phyloP scores from a whole-genome alignment of 2,329 filamentous ascomycete species.

The Gaeumannomyces sp. region DNA sequence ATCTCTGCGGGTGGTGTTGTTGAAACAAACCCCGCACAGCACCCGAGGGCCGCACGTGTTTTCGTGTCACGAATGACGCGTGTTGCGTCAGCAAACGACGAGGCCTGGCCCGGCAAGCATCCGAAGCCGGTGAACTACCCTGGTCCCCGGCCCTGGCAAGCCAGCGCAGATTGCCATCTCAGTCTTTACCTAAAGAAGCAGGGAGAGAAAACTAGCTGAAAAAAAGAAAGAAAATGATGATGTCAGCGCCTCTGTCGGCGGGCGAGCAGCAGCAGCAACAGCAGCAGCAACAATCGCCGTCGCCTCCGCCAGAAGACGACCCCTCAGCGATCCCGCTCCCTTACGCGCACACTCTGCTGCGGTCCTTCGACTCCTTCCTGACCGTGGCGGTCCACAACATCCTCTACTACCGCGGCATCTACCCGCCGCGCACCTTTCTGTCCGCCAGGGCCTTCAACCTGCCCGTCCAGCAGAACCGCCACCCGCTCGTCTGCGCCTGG shows the following conservation, averaged over 20 bases:
- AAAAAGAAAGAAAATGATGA: neutral
- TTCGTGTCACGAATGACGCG: neutral
- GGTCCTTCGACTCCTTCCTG: slow-evolving; percentile 72
- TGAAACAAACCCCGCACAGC: neutral
- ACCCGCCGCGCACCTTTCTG: slow-evolving; percentile 72
- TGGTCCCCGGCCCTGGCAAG: no score
- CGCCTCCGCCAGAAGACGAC: neutral
- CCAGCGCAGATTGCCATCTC: neutral
- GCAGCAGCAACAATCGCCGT: neutral
- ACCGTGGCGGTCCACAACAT: slow-evolving; percentile 80
- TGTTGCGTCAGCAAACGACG: neutral
- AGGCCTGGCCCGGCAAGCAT: neutral
- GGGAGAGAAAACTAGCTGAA: no score
- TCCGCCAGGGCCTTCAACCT: slow-evolving; percentile 76
- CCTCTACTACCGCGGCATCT: slow-evolving; percentile 74
- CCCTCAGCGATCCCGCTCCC: slow-evolving; percentile 24
- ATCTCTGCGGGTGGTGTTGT: no score
- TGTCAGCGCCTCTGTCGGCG: neutral
- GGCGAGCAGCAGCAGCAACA: no score
- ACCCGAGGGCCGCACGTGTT: neutral
- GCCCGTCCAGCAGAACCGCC: slow-evolving; percentile 76
- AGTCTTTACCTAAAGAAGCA: neutral
- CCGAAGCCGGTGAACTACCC: neutral
- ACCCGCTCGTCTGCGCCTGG: slow-evolving; percentile 81
- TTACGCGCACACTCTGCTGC: slow-evolving; percentile 52